Percentiles rank a stretch among this genome's conserved stretches.
Conservation (phyloP, 345 rosid species). For the Rhodamnia argentea region DNA sequence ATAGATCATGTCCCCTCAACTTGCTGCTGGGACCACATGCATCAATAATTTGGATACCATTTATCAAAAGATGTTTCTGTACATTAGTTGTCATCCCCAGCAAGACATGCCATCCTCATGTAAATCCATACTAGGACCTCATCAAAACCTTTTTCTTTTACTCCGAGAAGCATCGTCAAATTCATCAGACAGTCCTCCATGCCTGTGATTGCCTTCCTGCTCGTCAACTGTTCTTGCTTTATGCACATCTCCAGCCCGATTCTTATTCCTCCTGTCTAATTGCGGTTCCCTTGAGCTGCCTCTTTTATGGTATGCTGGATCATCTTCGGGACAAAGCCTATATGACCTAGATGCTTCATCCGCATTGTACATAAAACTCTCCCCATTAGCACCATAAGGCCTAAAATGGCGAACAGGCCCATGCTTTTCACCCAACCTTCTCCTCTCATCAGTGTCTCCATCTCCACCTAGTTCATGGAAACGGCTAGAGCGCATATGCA, state of each 20-base stretch:
- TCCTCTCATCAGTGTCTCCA: slow-evolving; percentile 49
- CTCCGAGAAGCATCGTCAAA: slow-evolving; percentile 38
- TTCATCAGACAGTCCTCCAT: slow-evolving; percentile 34
- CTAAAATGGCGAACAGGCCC: slow-evolving; percentile 57
- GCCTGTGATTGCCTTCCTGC: slow-evolving; percentile 52
- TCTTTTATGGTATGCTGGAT: slow-evolving; percentile 33
- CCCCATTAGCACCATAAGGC: slow-evolving; percentile 36
- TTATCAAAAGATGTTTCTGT: neutral
- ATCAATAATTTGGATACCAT: neutral
- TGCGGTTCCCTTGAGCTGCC: slow-evolving; percentile 48
- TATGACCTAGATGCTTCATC: slow-evolving; percentile 48
- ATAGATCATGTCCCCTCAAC: neutral
- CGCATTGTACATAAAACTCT: slow-evolving; percentile 27
- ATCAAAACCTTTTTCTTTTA: slow-evolving; percentile 56
- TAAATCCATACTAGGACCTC: neutral
- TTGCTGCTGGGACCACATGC: neutral
- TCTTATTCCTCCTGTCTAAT: slow-evolving; percentile 47
- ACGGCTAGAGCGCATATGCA: slow-evolving; percentile 45
- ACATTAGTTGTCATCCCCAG: neutral
- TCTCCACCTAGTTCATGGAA: slow-evolving; percentile 52
- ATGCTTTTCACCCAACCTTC: slow-evolving; percentile 57
- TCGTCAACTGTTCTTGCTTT: slow-evolving; percentile 44
- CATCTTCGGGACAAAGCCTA: slow-evolving; percentile 38
- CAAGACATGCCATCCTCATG: slow-evolving; percentile 1
- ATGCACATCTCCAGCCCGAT: slow-evolving; percentile 41